Base-by-base conservation (phyloP, 192 early-diverging fungal genomes). In the Linnemannia elongata region DNA sequence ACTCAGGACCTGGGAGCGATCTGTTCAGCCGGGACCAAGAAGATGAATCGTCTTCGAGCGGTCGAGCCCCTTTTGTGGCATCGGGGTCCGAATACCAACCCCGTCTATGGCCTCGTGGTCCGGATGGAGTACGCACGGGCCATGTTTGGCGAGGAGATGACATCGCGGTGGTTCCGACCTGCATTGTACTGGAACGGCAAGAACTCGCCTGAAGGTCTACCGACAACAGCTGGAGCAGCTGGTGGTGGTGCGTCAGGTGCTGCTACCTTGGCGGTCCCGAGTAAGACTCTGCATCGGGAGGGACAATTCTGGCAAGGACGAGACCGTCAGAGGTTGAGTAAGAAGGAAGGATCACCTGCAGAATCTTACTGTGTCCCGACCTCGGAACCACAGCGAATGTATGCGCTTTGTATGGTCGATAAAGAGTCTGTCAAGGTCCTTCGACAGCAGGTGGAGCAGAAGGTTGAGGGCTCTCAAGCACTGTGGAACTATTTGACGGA, bases 171-270 rank as follows among this genome's bases (percentile, higher is more conserved):
- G 90, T 82, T 93, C 39, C 72, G 82, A 68, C 91, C 92, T 18
- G 89, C 89, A 0, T 82, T 93, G 72, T 93, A 93, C 68, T 93
- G 92, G 92, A 93, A 92, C 45, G 91, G 92, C 10, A 93, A 93
- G 69, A 89, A 90, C 22, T 85, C 84, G 0, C 88, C 82, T 18
- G 83, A 84, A 42, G 86, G 71, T n/a, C 73, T 38, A 30, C 27
- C 66, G 33, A 22, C 74, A 4, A 63, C 55, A n/a, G 70, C 45
- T 47, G n/a, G 30, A 15, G 63, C 45, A 41, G 22, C 41, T 20
- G 73, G 60, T 15, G 73, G 60, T 15, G 60, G 63, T 45, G 39
- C 13, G 13, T 66, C 36, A 17, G 38, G 57, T 44, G 60, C 54
- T 12, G 68, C 68, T 10, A 6, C 36, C 39, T 12, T 13, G 41